phyloP scores from a whole-genome alignment of 257 asterid genomes.

The Penstemon eatonii region DNA sequence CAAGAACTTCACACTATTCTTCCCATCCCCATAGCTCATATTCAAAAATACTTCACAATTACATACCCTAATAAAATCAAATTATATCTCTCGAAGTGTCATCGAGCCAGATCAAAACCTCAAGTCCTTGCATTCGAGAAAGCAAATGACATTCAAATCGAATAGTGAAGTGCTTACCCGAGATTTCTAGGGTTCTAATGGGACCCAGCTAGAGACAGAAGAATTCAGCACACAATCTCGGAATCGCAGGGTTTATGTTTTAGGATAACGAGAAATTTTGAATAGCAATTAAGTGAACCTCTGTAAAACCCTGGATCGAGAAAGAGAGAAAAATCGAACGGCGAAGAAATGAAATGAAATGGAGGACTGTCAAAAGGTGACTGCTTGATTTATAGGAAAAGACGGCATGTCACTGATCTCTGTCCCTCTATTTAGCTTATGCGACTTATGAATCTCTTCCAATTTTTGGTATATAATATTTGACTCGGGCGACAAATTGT shows the following conservation, averaged over 20 bases:
- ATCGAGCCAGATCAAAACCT: neutral
- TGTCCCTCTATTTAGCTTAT: too few relatives aligned
- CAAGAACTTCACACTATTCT: constrained; percentile 44
- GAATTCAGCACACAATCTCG: too few relatives aligned
- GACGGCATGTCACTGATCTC: too few relatives aligned
- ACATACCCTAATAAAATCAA: constrained; percentile 33
- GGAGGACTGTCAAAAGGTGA: neutral
- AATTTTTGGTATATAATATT: too few relatives aligned
- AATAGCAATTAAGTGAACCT: constrained; percentile 2
- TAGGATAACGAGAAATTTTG: neutral
- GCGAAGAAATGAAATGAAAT: neutral
- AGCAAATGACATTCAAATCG: neutral
- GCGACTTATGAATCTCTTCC: too few relatives aligned
- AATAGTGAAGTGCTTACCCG: neutral
- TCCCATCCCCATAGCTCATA: constrained; percentile 82
- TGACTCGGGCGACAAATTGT: too few relatives aligned
- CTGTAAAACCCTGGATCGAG: neutral
- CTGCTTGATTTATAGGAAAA: too few relatives aligned
- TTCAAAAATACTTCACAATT: constrained; percentile 55
- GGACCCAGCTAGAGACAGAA: too few relatives aligned
- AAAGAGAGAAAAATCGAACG: neutral
- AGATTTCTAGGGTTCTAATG: neutral
- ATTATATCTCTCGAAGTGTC: constrained; percentile 18
- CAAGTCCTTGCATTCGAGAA: constrained; percentile 1
- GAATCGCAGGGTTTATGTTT: too few relatives aligned